These are phyloP conservation scores for Hawksworthiomyces lignivorus DNA, from an alignment of 2,329 filamentous ascomycete genomes.

Conservation along the genomic window DNA sequence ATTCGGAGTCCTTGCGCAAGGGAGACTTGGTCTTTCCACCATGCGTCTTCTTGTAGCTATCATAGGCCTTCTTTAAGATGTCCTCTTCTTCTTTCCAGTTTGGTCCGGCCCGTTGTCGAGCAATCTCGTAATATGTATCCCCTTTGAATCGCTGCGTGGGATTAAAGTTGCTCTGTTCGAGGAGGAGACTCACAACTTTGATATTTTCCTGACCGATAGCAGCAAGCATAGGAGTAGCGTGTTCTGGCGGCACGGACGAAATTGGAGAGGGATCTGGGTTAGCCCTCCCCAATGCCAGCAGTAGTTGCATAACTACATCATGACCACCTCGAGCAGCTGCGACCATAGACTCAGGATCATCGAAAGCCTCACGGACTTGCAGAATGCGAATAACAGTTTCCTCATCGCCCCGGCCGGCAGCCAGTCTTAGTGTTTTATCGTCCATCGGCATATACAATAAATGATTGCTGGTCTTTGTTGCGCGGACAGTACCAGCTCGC, in stretches of 20 bases:
- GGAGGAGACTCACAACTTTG: slow-evolving; percentile 71
- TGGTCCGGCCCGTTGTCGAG: slow-evolving; percentile 71
- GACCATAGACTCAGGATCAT: slow-evolving; percentile 81
- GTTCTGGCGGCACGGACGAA: slow-evolving; percentile 52
- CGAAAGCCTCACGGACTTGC: slow-evolving; percentile 51
- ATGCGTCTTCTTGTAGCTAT: slow-evolving; percentile 50
- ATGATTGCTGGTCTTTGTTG: slow-evolving; percentile 58
- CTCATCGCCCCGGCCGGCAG: slow-evolving; percentile 53
- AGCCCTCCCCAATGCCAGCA: slow-evolving; percentile 59
- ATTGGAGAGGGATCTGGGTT: slow-evolving; percentile 64
- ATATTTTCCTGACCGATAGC: slow-evolving; percentile 86
- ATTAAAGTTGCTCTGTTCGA: slow-evolving; percentile 72
- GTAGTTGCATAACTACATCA: slow-evolving; percentile 73
- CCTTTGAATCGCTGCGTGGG: slow-evolving; percentile 71
- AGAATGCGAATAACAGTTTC: slow-evolving; percentile 55
- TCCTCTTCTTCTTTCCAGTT: slow-evolving; percentile 86
- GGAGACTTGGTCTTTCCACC: slow-evolving; percentile 43
- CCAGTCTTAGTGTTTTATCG: slow-evolving; percentile 52
- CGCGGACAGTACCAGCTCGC: slow-evolving; percentile 47
- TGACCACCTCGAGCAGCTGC: slow-evolving; percentile 90
- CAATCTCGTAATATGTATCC: slow-evolving; percentile 80
- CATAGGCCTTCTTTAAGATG: slow-evolving; percentile 68
- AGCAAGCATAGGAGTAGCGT: slow-evolving; percentile 86
- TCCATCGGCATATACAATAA: slow-evolving; percentile 56
- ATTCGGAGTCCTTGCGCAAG: slow-evolving; percentile 32